phyloP scores from a whole-genome alignment of 2,329 filamentous ascomycete species.

The Trichoderma breve region DNA sequence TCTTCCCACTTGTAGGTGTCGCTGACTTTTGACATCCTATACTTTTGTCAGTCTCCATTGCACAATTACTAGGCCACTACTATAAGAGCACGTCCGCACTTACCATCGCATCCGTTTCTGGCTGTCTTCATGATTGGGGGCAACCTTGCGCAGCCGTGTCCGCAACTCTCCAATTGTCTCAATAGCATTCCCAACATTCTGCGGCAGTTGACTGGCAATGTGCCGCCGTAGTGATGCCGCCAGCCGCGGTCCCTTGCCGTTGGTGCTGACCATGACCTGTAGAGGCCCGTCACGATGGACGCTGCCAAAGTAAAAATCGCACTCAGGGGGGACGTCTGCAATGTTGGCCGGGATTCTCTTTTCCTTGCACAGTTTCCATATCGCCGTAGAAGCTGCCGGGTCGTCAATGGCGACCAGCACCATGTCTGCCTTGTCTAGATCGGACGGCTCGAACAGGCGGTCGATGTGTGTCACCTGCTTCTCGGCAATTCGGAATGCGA shows the following conservation, averaged over 20 bases:
- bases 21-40: conserved; percentile 88
- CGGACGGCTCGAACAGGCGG: conserved; percentile 79
- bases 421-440: conserved; percentile 81
- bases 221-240: conserved; percentile 81
- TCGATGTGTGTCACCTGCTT: conserved; percentile 77
- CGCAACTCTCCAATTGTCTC: conserved; percentile 78
- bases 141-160: conserved; percentile 73
- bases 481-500: conserved; percentile 73
- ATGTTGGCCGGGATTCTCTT: conserved; percentile 86
- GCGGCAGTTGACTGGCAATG: conserved; percentile 74
- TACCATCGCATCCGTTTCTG: conserved; percentile 89
- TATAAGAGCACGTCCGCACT: conserved; percentile 25
- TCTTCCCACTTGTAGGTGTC: conserved; percentile 83
- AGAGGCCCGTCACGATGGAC: conserved; percentile 92
- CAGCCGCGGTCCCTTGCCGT: conserved; percentile 89
- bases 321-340: conserved; percentile 92
- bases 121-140: conserved; percentile 69
- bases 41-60: background rate
- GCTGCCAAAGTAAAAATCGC: conserved; percentile 98
- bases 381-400: conserved; percentile 79
- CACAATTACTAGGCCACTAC: background rate
- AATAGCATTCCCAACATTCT: conserved; percentile 81
- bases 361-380: conserved; percentile 93
- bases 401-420: conserved; percentile 93
- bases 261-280: conserved; percentile 98